Evolutionary conservation across 1,139 yeast genomes (phyloP).

Genomic region (Entelexis paramagnoliae): DNA sequence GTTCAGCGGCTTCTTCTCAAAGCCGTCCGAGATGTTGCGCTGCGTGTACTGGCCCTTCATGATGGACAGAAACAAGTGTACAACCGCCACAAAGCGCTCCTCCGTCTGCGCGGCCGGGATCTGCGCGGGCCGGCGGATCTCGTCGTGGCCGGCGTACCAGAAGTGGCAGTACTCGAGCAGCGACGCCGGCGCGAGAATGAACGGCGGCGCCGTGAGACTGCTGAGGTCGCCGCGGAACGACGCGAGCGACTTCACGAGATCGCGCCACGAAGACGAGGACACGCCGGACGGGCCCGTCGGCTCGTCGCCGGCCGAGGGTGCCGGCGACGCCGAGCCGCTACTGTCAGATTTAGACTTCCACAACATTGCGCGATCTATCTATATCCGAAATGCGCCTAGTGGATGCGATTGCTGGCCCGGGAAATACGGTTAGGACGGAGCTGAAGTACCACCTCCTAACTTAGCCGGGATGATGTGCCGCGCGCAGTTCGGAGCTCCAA

Average conservation of each 20-base stretch:
- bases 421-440: background rate
- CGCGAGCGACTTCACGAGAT: conserved; percentile 82
- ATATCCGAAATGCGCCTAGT: background rate
- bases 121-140: conserved; percentile 58
- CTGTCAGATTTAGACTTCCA: conserved; percentile 7
- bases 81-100: conserved; percentile 65
- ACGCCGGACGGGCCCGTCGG: conserved; percentile 26
- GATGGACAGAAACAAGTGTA: conserved; percentile 85
- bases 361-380: background rate
- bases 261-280: conserved; percentile 49
- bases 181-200: conserved; percentile 83
- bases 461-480: background rate
- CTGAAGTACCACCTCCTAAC: background rate
- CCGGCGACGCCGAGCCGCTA: background rate
- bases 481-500: background rate
- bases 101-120: conserved; percentile 35
- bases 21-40: conserved; percentile 78
- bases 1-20: conserved; percentile 90
- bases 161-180: conserved; percentile 84
- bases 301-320: conserved; percentile 4
- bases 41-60: conserved; percentile 89
- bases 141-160: conserved; percentile 70
- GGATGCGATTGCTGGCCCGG: background rate
- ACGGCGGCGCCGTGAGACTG: conserved; percentile 95
- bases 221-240: conserved; percentile 91